Conservation (phyloP, 2,329 filamentous ascomycete genomes). For the Colletotrichum falcatum region DNA sequence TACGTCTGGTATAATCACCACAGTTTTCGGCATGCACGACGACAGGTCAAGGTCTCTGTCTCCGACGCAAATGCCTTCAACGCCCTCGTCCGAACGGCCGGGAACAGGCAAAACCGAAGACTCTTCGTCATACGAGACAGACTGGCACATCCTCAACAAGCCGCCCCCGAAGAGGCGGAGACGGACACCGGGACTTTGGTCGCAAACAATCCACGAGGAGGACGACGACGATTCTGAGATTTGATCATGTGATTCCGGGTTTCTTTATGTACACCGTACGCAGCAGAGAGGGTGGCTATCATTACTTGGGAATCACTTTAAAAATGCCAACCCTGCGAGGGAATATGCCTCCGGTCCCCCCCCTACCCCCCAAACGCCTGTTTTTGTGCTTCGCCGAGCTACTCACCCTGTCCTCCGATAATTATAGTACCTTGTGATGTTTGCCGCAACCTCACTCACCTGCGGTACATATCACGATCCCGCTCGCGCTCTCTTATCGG, state of each 20-base stretch:
- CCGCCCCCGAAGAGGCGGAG: constrained; percentile 53
- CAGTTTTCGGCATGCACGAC: constrained; percentile 60
- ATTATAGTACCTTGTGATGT: constrained; percentile 16
- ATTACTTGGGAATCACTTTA: constrained; percentile 30
- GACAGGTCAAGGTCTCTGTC: constrained; percentile 36
- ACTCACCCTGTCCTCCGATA: constrained; percentile 9
- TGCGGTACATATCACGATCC: constrained; percentile 61
- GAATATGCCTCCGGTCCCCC: constrained; percentile 11
- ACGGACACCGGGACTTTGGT: constrained; percentile 63
- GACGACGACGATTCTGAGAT: constrained; percentile 72
- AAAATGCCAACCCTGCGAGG: constrained; percentile 33
- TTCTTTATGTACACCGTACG: constrained; percentile 12
- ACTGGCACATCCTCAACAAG: constrained; percentile 52
- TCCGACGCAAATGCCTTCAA: constrained; percentile 52
- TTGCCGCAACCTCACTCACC: constrained; percentile 55
- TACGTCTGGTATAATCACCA: constrained; percentile 66
- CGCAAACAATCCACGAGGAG: constrained; percentile 78
- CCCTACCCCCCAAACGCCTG: constrained; percentile 25
- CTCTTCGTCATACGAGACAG: constrained; percentile 51
- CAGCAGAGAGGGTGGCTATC: constrained; percentile 9
- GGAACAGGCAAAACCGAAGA: constrained; percentile 41
- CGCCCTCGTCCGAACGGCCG: constrained; percentile 37
- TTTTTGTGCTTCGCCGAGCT: constrained; percentile 30
- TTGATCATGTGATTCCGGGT: constrained; percentile 33
- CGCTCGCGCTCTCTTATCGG: constrained; percentile 54